These are phyloP conservation scores for Haplosporangium sp. DNA, from an alignment of 371 early-diverging fungal genomes.

Conservation along the genomic window DNA sequence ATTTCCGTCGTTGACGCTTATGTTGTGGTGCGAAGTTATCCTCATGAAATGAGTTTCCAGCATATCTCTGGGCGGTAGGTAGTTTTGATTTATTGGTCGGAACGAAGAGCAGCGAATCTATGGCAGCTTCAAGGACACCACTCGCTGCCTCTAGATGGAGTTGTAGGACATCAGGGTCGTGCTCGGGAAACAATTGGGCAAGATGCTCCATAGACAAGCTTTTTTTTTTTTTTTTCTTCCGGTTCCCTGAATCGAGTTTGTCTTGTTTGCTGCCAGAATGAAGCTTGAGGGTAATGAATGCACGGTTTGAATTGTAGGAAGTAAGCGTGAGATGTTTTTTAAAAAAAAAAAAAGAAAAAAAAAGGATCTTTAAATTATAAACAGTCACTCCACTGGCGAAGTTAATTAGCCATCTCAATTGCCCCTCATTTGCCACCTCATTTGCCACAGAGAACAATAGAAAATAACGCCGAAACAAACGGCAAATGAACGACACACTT, in stretches of 20 bases:
- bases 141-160: constrained; percentile 22
- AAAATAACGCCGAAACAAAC: too few relatives aligned
- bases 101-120: constrained; percentile 10
- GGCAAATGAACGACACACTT: constrained; percentile 1
- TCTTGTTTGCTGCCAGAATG: neutral
- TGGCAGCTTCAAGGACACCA: constrained; percentile 21
- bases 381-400: too few relatives aligned
- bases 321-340: too few relatives aligned
- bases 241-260: neutral
- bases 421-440: neutral
- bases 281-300: too few relatives aligned
- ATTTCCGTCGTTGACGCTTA: constrained; percentile 1
- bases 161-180: constrained; percentile 7
- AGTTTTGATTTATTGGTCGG: neutral
- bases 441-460: neutral
- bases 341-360: too few relatives aligned
- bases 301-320: too few relatives aligned
- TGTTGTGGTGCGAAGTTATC: too few relatives aligned
- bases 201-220: constrained; percentile 19
- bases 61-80: neutral
- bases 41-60: neutral
- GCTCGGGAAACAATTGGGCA: constrained; percentile 25
- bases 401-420: neutral
- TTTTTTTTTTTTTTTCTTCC: neutral
- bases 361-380: too few relatives aligned